A percentile compares a stretch with the other conserved stretches of the same genome.
Conservation (phyloP, 139 green algal genomes). For the Zygnema circumcarinatum region DNA sequence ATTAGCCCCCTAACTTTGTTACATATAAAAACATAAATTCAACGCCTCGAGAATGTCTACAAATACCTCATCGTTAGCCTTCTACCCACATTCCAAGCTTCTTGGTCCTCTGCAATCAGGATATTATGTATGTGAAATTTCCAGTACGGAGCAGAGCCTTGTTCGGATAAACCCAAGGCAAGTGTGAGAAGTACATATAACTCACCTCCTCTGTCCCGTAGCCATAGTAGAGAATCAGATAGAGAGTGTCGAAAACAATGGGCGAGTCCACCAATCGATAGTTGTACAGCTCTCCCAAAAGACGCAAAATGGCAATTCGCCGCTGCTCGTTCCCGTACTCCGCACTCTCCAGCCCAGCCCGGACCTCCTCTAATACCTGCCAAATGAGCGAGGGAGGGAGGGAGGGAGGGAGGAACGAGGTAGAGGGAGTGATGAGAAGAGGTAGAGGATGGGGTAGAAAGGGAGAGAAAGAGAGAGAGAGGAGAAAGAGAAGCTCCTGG, state of each 20-base stretch:
- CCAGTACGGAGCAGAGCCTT: no score
- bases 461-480: neutral
- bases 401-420: no score
- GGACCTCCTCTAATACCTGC: constrained; percentile 85
- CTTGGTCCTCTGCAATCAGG: no score
- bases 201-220: constrained; percentile 62
- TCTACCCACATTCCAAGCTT: neutral
- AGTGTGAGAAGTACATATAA: no score
- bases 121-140: no score
- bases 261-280: constrained; percentile 67
- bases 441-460: neutral
- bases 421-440: neutral
- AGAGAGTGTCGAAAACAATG: constrained; percentile 86
- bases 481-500: no score
- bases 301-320: constrained; percentile 76
- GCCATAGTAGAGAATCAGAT: constrained; percentile 83
- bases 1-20: no score
- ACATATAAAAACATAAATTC: no score
- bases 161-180: no score
- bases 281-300: constrained; percentile 95
- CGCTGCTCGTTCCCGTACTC: constrained; percentile 73
- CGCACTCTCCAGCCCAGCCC: constrained; percentile 72
- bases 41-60: no score
- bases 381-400: neutral
- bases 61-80: no score